Evolutionary conservation across 176 grass and related monocot species (phyloP), one percentile per base, ranked within the genome.

Genomic region (Oryza officinalis): DNA sequence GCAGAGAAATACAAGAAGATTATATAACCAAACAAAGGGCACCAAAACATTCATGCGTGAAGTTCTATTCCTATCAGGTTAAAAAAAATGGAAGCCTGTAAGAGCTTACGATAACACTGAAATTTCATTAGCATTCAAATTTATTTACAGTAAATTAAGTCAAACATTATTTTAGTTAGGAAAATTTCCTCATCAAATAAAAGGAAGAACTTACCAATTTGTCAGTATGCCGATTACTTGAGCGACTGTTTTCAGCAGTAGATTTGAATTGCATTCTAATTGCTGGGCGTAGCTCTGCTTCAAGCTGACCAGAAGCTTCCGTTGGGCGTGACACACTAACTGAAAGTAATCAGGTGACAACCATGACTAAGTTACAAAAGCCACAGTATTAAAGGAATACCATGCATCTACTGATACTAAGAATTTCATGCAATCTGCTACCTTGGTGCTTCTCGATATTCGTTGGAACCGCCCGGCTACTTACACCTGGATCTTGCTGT

Each of bases 231-330:
- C 41, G 37, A 79, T 74, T 88, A 78, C 81, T 88, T 32, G 73
- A 81, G 63, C 57, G 90, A 40, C 47, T 91, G 63, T 88, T 92
- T 31, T 91, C 89, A 78, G 86, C 77, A 73, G 25, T 71, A 84
- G 82, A 78, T 77, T 40, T 82, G 25, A 92, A 79, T 66, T 88
- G 90, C 86, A 88, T 88, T 86, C 83, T 88, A 69, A 92, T 88
- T 63, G 61, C 82, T 1, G 82, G 86, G 23, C 86, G 86, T 70
- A 78, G 77, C 23, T 85, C 86, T 65, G 40, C 73, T 82, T 78
- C 86, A 78, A 83, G 78, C 73, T 50, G 72, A 85, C 47, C 47
- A 74, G 86, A 74, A 79, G 78, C 50, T 40, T 83, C 67, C 9
- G 63, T 45, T 27, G 74, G 82, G 41, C n/a, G 77, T 67, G 73